These are phyloP conservation scores for Styphnolobium japonicum DNA, from an alignment of 306 rosid species.

Conservation along the genomic window DNA sequence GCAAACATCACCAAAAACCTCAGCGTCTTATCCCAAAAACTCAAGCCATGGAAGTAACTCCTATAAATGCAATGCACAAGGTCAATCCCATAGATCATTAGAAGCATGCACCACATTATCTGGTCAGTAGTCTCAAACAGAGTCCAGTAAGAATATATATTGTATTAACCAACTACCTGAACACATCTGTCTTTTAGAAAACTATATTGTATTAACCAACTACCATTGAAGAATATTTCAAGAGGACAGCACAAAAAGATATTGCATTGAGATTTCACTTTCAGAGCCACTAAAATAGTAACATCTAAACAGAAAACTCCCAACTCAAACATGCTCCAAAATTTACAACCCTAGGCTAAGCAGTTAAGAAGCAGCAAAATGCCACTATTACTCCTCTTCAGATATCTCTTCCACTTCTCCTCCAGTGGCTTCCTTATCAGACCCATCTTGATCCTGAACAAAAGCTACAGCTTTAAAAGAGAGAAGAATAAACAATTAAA, in stretches of 20 bases:
- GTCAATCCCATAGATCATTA: neutral
- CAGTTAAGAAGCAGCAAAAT: neutral
- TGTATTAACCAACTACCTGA: neutral
- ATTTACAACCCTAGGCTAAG: slow-evolving; percentile 32
- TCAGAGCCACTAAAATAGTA: neutral
- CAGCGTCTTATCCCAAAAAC: neutral
- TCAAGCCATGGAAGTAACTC: neutral
- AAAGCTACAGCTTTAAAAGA: neutral
- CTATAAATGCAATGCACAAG: neutral
- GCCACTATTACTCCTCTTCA: slow-evolving; percentile 50
- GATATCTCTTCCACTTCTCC: slow-evolving; percentile 47
- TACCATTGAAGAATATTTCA: neutral
- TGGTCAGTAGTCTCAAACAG: neutral
- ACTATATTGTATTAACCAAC: neutral
- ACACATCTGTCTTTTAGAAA: neutral
- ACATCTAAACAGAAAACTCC: neutral
- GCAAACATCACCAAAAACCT: no score
- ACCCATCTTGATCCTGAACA: slow-evolving; percentile 48
- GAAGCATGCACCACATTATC: neutral
- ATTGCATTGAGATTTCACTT: neutral
- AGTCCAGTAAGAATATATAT: neutral
- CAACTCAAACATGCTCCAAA: slow-evolving; percentile 3
- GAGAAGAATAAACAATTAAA: neutral
- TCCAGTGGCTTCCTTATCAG: slow-evolving; percentile 45
- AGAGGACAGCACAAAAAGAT: slow-evolving; percentile 6